Percentiles rank a stretch among this genome's conserved stretches.
Evolutionary conservation across 192 early-diverging fungal genomes (phyloP).

Genomic region (Dispira simplex): DNA sequence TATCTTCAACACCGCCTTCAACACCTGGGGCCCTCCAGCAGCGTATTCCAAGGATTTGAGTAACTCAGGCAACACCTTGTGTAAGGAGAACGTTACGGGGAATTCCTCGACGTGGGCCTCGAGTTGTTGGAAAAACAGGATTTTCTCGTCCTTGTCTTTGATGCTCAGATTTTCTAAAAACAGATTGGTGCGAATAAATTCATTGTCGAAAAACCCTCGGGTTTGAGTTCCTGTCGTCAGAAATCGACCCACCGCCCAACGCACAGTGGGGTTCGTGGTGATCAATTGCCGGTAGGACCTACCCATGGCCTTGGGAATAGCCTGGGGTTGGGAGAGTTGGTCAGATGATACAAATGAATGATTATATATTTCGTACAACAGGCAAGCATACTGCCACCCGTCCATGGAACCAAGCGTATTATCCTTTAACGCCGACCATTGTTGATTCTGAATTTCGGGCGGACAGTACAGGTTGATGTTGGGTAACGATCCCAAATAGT

Average conservation of each 20-base stretch:
- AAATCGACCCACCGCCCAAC: conserved; percentile 51
- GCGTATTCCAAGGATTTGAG: conserved; percentile 70
- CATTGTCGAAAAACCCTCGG: conserved; percentile 61
- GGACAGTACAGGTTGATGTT: conserved; percentile 19
- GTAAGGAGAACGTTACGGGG: conserved; percentile 66
- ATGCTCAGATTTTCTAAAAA: conserved; percentile 89
- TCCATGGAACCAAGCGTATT: conserved; percentile 41
- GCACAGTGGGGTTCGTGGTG: conserved; percentile 34
- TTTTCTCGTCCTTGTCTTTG: conserved; percentile 77
- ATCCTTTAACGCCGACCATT: conserved; percentile 14
- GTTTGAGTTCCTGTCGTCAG: conserved; percentile 43
- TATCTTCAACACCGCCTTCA: conserved; percentile 72
- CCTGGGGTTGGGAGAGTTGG: conserved; percentile 27
- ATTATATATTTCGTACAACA: conserved; percentile 77
- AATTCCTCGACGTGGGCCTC: conserved; percentile 56
- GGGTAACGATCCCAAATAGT: conserved; percentile 15
- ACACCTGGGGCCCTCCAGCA: conserved; percentile 54
- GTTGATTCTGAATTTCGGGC: conserved; percentile 20
- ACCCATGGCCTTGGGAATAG: conserved; percentile 45
- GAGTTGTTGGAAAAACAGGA: conserved; percentile 62
- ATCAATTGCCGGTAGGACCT: conserved; percentile 45
- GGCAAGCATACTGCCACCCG: conserved; percentile 63
- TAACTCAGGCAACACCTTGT: conserved; percentile 89
- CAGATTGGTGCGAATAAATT: conserved; percentile 65
- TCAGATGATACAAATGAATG: conserved; percentile 30